phyloP scores from a whole-genome alignment of 1,284 basidiomycete genomes.

The Trametes hirsuta region DNA sequence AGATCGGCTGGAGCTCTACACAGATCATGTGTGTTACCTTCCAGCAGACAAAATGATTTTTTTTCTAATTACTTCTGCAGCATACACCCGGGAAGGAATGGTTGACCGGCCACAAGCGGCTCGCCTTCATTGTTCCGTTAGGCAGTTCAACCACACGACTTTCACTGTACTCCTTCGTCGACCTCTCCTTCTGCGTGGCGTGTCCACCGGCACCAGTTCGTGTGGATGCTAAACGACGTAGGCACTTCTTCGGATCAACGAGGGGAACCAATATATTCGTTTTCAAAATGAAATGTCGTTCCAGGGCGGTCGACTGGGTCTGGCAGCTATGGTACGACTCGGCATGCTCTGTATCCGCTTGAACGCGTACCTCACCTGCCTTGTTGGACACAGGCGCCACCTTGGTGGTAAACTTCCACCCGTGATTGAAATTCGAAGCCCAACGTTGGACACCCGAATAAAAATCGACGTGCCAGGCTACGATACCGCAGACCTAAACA shows the following conservation, averaged over 20 bases:
- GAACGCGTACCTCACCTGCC: neutral
- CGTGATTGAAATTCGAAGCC: conserved; percentile 48
- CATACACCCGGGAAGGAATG: conserved; percentile 63
- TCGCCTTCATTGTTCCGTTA: conserved; percentile 73
- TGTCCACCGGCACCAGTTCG: conserved; percentile 59
- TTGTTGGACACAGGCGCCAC: conserved; percentile 52
- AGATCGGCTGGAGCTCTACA: conserved; percentile 76
- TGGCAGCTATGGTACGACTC: conserved; percentile 74
- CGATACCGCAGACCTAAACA: conserved; percentile 39
- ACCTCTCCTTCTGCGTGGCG: conserved; percentile 78
- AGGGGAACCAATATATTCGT: conserved; percentile 81
- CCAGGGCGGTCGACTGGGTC: conserved; percentile 79
- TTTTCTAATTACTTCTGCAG: conserved; percentile 39
- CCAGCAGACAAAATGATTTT: neutral
- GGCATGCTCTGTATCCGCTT: neutral
- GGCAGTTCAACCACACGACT: conserved; percentile 59
- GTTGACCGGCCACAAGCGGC: conserved; percentile 65
- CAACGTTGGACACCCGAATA: conserved; percentile 58
- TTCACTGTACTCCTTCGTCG: conserved; percentile 81
- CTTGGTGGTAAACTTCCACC: conserved; percentile 53
- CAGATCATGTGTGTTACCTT: conserved; percentile 64
- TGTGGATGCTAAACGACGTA: conserved; percentile 43
- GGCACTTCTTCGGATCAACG: conserved; percentile 49
- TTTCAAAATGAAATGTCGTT: conserved; percentile 74
- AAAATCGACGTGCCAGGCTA: conserved; percentile 63